These are phyloP conservation scores for Colletotrichum tropicicola DNA, from an alignment of 2,329 filamentous ascomycete species.

Conservation along the genomic window DNA sequence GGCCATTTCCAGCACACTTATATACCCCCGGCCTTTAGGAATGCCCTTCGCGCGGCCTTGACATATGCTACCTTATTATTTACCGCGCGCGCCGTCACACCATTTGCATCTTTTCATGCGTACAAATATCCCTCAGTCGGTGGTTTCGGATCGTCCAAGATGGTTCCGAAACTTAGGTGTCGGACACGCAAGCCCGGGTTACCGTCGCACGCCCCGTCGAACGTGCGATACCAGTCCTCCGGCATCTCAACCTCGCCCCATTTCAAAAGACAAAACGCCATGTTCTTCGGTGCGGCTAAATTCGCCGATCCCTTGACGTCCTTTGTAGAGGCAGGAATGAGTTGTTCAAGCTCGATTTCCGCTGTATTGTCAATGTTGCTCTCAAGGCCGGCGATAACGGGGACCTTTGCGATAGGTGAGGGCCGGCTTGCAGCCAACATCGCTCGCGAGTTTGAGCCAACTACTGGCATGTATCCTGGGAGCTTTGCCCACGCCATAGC, in stretches of 20 bases:
- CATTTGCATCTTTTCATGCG: neutral
- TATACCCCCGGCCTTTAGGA: too few species aligned
- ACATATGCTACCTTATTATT: too few species aligned
- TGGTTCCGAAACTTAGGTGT: neutral
- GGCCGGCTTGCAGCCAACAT: neutral
- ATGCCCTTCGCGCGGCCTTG: too few species aligned
- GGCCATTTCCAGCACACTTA: too few species aligned
- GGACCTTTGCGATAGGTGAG: neutral
- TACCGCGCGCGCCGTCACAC: too few species aligned
- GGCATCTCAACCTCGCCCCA: neutral
- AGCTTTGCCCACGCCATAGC: neutral
- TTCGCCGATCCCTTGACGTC: fast-evolving
- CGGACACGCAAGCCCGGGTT: neutral
- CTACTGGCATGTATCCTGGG: neutral
- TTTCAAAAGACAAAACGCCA: neutral
- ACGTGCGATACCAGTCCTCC: neutral
- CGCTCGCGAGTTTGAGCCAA: neutral
- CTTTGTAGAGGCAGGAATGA: neutral
- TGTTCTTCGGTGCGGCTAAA: neutral
- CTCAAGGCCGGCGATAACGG: neutral
- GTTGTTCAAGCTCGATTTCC: neutral
- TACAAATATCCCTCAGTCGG: neutral
- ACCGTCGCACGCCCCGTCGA: neutral
- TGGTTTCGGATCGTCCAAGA: neutral
- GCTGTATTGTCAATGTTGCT: fast-evolving